Base-by-base conservation (phyloP, 208 protist species). In the Angomonas ambiguus region DNA sequence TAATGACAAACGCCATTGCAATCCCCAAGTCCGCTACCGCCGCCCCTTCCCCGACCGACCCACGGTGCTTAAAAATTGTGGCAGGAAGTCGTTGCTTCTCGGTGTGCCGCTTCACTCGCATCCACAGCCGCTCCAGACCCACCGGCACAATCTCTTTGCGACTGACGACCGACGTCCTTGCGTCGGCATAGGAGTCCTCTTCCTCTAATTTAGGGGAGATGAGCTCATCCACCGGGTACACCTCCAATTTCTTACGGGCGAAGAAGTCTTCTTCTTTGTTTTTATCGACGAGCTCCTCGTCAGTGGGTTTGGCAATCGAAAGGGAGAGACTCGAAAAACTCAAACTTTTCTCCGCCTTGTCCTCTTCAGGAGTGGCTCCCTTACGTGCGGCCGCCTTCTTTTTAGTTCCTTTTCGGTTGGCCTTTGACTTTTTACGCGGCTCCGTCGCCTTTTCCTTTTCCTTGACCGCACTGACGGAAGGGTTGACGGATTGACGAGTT, bases 61-160 rank as follows among this genome's bases (percentile, higher is more conserved):
- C 55, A 27, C 67, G 51, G 10, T 5, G 33, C 34, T 70, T 57
- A 69, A 91, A 91, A 13, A 91, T 69, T 0, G 76, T 30, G 2
- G 65, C 42, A 0, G 84, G 84, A 27, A 85, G 76, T 32, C 85
- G 63, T 63, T 82, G 71, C 49, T 69, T 63, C 72, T 80, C 81
- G 13, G 42, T 62, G 45, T 74, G 74, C 10, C 80, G 81, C 66
- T 74, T 80, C 35, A 77, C 82, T 28, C 60, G 66, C 72, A 87
- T 74, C 57, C 58, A 71, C 18, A 93, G 51, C 3, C 84, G 78
- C 51, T 82, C 72, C 57, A 85, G 66, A 6, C 71, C 76, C 11
- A 64, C 41, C 1, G 66, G 58, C 22, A 28, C 28, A 10, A 49
- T 49, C 2, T 57, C 62, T 11, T 55, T 61, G 1, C 53, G 24